Conservation (phyloP, 2,329 filamentous ascomycete species). For the Penicillium griseofulvum region DNA sequence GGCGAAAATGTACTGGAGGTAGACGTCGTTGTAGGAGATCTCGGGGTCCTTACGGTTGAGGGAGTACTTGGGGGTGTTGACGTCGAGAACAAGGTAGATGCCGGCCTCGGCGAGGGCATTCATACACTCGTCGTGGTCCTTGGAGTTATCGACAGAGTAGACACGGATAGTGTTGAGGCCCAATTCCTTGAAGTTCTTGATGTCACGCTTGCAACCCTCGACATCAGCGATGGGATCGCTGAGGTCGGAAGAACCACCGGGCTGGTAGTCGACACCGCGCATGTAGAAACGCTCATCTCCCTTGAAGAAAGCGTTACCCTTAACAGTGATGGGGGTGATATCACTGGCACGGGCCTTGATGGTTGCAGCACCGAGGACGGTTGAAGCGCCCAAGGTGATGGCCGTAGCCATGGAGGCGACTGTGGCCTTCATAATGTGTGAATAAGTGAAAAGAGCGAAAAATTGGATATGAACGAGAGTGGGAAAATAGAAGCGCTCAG, state of each 20-base stretch:
- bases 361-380: conserved; percentile 46
- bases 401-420: conserved; percentile 47
- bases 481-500: conserved; percentile 2
- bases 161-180: conserved; percentile 90
- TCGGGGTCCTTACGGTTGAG: conserved; percentile 74
- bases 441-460: conserved; percentile 9
- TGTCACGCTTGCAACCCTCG: conserved; percentile 71
- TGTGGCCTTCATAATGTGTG: conserved; percentile 53
- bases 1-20: conserved; percentile 82
- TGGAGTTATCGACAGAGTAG: conserved; percentile 86
- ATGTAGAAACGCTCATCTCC: conserved; percentile 57
- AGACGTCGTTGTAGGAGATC: conserved; percentile 79
- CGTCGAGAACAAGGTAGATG: conserved; percentile 88
- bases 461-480: conserved; percentile 16
- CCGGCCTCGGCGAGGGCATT: conserved; percentile 71
- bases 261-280: conserved; percentile 62
- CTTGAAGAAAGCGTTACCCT: conserved; percentile 66
- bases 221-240: conserved; percentile 74
- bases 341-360: conserved; percentile 42
- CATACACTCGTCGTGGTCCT: conserved; percentile 84
- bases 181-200: conserved; percentile 76
- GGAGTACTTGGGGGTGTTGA: conserved; percentile 88
- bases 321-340: conserved; percentile 58
- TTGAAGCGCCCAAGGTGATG: conserved; percentile 47
- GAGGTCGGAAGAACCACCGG: conserved; percentile 61